Conservation (phyloP, 305 asterid genomes). For the Solanum hybrid region DNA sequence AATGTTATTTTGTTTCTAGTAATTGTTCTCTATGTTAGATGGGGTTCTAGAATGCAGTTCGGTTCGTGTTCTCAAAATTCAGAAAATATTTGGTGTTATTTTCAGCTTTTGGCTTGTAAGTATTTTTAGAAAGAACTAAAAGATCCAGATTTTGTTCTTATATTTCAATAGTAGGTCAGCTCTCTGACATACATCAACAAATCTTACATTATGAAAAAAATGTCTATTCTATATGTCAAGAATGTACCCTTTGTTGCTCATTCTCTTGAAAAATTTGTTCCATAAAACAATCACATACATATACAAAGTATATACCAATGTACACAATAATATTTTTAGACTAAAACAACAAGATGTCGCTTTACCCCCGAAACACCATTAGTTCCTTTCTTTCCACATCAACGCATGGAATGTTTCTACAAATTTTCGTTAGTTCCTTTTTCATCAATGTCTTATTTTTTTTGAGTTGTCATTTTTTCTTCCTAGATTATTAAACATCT, state of each 20-base stretch:
- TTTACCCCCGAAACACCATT: not conserved
- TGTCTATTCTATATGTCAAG: not conserved
- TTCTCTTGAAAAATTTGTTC: not conserved
- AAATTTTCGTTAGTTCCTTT: not conserved
- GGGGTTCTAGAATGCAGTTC: conserved; percentile 44
- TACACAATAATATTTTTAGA: not conserved
- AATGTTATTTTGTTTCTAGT: not conserved
- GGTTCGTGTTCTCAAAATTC: conserved; percentile 52
- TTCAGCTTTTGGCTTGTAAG: conserved; percentile 37
- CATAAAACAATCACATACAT: not conserved
- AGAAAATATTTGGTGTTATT: conserved; percentile 66
- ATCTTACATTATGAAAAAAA: not conserved
- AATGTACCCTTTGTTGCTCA: not conserved
- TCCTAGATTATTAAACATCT: not conserved
- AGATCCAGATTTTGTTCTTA: not conserved
- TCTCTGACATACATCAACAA: not conserved
- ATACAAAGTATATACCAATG: not conserved
- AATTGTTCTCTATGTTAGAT: conserved; percentile 28
- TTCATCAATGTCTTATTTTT: too few species aligned
- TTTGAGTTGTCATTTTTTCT: not conserved
- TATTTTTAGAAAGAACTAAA: not conserved
- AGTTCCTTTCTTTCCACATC: not conserved
- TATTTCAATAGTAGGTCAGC: not conserved
- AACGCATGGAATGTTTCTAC: not conserved
- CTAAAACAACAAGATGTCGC: not conserved